phyloP scores from a whole-genome alignment of 495 filamentous ascomycete genomes.

The Talaromyces nanjingensis region DNA sequence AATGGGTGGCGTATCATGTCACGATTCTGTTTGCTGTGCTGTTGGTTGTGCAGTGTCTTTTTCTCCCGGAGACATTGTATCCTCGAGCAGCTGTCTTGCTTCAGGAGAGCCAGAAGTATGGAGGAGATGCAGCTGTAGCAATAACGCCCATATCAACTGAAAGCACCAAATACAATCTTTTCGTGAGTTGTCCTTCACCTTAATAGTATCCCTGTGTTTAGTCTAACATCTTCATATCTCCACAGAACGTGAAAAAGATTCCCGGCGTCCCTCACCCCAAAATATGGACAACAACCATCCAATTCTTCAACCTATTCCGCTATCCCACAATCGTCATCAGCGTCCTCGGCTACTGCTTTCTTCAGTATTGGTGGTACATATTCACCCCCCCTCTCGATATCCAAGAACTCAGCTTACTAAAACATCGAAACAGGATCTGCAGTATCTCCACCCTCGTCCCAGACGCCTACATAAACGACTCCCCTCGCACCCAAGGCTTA shows the following conservation, averaged over 20 bases:
- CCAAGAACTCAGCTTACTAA: no score
- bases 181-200: background rate
- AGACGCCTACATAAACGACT: constrained; percentile 36
- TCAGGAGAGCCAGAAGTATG: constrained; percentile 11
- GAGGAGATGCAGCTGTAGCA: constrained; percentile 13
- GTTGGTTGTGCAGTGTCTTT: constrained; percentile 33
- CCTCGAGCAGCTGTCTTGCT: constrained; percentile 36
- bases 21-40: constrained; percentile 37
- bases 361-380: constrained; percentile 44
- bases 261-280: constrained; percentile 41
- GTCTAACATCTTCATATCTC: background rate
- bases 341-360: constrained; percentile 39
- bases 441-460: constrained; percentile 44
- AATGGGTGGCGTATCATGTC: constrained; percentile 5
- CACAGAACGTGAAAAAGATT: constrained; percentile 28
- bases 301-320: constrained; percentile 33
- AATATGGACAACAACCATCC: constrained; percentile 31
- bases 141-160: background rate
- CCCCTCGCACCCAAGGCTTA: constrained; percentile 40
- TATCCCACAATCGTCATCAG: constrained; percentile 31
- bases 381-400: background rate
- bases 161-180: background rate
- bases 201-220: background rate
- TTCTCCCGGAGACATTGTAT: constrained; percentile 46
- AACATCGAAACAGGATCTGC: constrained; percentile 19